phyloP scores from a whole-genome alignment of 495 filamentous ascomycete genomes.

The Podospora appendiculata region DNA sequence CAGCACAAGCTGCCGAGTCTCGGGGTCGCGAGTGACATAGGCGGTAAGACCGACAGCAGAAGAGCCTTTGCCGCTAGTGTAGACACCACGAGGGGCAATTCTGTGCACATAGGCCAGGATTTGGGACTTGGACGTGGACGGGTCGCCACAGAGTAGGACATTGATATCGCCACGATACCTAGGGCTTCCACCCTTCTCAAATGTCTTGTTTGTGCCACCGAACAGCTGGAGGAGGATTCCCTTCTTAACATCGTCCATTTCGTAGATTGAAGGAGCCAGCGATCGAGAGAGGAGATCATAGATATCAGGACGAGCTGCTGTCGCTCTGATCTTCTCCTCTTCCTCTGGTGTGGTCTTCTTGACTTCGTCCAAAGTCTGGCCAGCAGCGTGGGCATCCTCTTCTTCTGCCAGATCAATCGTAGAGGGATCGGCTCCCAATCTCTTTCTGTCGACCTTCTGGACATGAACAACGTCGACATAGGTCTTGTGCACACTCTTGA shows the following conservation, averaged over 20 bases:
- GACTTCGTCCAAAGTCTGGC: slow-evolving; percentile 70
- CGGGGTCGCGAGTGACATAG: slow-evolving; percentile 85
- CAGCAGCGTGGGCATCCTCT: slow-evolving; percentile 76
- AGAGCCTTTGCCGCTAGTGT: slow-evolving; percentile 94
- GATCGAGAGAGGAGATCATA: slow-evolving; percentile 92
- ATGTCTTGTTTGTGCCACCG: slow-evolving; percentile 97
- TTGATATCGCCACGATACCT: slow-evolving; percentile 97
- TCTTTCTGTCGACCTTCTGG: slow-evolving; percentile 90
- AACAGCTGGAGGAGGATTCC: slow-evolving; percentile 94
- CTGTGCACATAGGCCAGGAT: slow-evolving; percentile 91
- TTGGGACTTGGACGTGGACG: slow-evolving; percentile 94
- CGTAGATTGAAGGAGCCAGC: slow-evolving; percentile 89
- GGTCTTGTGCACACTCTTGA: slow-evolving; percentile 95
- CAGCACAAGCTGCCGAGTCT: slow-evolving; percentile 90
- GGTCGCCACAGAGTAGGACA: slow-evolving; percentile 91
- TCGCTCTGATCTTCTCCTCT: slow-evolving; percentile 78
- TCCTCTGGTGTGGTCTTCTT: slow-evolving; percentile 86
- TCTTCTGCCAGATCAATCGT: slow-evolving; percentile 54
- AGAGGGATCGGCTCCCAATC: slow-evolving; percentile 83
- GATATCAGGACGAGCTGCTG: slow-evolving; percentile 74
- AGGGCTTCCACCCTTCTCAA: slow-evolving; percentile 91
- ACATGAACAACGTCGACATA: slow-evolving; percentile 94
- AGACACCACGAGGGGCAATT: slow-evolving; percentile 94
- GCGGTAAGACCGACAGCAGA: slow-evolving; percentile 98
- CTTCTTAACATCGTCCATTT: slow-evolving; percentile 99